Percentiles rank a stretch among this genome's conserved stretches.
Evolutionary conservation across 345 rosid species (phyloP).

Genomic region (Anacardium occidentale): DNA sequence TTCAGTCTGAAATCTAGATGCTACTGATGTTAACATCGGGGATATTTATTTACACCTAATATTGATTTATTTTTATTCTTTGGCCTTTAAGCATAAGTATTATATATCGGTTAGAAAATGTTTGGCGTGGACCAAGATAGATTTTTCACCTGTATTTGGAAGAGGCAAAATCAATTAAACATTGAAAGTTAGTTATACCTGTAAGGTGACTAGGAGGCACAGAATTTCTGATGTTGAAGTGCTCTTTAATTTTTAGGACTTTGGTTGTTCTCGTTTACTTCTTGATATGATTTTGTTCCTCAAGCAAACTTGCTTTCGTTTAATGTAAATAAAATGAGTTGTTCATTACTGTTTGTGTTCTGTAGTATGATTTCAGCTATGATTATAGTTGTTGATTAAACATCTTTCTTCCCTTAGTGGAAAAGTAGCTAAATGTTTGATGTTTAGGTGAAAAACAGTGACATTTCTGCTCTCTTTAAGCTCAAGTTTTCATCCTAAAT

Average conservation of each 20-base stretch:
- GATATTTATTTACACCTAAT: not conserved
- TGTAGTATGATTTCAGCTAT: not conserved
- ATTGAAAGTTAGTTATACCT: not conserved
- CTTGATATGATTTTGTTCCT: not conserved
- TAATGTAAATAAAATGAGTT: not conserved
- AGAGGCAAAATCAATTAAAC: not conserved
- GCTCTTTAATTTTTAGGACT: not conserved
- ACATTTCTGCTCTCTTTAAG: not conserved
- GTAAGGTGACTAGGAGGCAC: not conserved
- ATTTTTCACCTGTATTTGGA: not conserved
- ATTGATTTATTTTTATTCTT: not conserved
- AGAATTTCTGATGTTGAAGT: not conserved
- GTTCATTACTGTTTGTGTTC: not conserved
- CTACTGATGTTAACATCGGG: not conserved
- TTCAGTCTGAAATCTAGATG: not conserved
- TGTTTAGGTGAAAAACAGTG: not conserved
- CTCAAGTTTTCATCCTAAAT: not conserved
- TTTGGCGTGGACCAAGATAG: not conserved
- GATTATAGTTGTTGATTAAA: conserved; percentile 1
- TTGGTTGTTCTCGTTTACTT: not conserved
- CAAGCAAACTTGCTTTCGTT: not conserved
- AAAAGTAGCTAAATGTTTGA: not conserved
- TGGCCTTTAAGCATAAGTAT: not conserved
- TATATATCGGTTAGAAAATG: not conserved
- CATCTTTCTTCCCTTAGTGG: not conserved